Conservation (phyloP, 768 basidiomycete species). For the Boletus reticulatus region DNA sequence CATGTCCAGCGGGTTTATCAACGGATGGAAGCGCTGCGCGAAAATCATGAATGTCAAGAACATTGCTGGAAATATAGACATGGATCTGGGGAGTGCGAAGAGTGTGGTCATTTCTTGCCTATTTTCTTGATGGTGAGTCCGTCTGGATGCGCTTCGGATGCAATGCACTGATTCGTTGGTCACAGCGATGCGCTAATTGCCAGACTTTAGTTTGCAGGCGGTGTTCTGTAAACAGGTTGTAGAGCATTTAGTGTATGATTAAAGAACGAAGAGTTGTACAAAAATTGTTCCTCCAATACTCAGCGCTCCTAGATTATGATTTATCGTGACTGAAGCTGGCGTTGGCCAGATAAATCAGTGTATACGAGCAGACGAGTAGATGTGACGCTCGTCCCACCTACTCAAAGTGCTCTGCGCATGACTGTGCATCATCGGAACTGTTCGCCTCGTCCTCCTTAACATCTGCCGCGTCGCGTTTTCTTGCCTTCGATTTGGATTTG, state of each 20-base stretch:
- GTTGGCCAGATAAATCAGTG: not conserved
- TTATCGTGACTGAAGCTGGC: not conserved
- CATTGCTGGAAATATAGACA: conserved; percentile 45
- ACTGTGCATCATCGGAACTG: conserved; percentile 3
- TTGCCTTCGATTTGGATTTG: conserved; percentile 1
- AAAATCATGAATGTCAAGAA: conserved; percentile 51
- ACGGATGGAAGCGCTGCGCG: conserved; percentile 38
- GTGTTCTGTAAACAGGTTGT: conserved; percentile 29
- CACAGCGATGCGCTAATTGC: conserved; percentile 23
- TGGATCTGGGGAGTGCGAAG: conserved; percentile 46
- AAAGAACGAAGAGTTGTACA: not conserved
- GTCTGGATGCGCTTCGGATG: not conserved
- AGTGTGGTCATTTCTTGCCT: conserved; percentile 39
- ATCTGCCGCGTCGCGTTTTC: conserved; percentile 3
- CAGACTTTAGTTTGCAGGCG: conserved; percentile 26
- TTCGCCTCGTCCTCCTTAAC: conserved; percentile 4
- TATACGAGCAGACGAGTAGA: not conserved
- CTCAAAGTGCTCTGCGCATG: not conserved
- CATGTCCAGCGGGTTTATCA: conserved; percentile 20
- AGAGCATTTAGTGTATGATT: not conserved
- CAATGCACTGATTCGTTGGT: not conserved
- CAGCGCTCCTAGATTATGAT: not conserved
- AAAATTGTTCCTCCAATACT: not conserved
- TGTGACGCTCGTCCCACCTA: not conserved
- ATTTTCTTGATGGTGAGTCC: conserved; percentile 46